These are phyloP conservation scores for Luffa acutangula DNA, from an alignment of 306 rosid species.

Conservation along the genomic window DNA sequence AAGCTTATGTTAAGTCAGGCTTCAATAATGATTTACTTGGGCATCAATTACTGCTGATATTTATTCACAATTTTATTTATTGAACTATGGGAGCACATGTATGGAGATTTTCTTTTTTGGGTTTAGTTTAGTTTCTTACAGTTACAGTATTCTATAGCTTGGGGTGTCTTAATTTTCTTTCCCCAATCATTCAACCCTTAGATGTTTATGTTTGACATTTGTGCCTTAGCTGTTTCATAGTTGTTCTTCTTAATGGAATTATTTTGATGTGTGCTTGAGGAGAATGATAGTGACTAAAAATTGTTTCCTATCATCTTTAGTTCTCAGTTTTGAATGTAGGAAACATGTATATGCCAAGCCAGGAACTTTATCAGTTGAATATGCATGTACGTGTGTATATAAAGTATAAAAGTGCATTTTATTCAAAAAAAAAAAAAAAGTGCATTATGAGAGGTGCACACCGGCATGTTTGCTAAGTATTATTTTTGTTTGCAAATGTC, in stretches of 20 bases:
- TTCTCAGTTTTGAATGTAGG: background rate
- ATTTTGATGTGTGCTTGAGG: background rate
- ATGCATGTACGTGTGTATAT: background rate
- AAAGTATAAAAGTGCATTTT: background rate
- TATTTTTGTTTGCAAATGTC: background rate
- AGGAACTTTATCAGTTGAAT: background rate
- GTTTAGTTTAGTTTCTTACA: background rate
- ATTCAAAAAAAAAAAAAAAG: too few relatives aligned
- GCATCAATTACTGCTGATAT: background rate
- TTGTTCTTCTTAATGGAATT: background rate
- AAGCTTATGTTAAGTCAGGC: background rate
- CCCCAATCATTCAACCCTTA: background rate
- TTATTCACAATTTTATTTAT: conserved; percentile 1
- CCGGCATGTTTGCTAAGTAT: background rate
- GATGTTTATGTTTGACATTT: background rate
- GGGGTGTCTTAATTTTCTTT: background rate
- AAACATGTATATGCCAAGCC: background rate
- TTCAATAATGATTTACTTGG: background rate
- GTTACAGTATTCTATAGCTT: background rate
- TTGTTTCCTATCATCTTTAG: background rate
- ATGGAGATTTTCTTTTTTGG: background rate
- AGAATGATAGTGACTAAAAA: background rate
- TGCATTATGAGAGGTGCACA: background rate
- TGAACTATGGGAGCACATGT: background rate
- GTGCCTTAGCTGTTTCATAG: background rate